These are phyloP conservation scores for Akanthomyces uredinophilus DNA, from an alignment of 2,329 filamentous ascomycete species.

Conservation along the genomic window DNA sequence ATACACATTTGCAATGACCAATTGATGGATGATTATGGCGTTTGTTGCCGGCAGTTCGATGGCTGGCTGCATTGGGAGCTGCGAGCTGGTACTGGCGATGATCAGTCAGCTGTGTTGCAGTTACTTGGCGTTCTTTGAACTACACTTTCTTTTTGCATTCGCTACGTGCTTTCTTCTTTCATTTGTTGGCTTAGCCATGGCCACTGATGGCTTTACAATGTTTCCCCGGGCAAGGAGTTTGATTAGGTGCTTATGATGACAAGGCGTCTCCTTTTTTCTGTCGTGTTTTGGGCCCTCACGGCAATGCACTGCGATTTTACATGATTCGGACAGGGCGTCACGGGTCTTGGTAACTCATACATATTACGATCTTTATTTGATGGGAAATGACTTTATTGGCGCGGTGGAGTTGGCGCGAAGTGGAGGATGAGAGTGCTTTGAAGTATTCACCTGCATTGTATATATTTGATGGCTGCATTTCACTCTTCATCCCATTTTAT, in stretches of 20 bases:
- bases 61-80: conserved; percentile 4
- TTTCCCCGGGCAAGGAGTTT: not conserved
- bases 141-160: not conserved
- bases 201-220: not conserved
- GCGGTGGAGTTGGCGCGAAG: not conserved
- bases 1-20: not conserved
- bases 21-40: not conserved
- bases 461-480: not conserved
- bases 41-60: not conserved
- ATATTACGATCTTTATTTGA: not conserved
- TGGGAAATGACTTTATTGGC: not conserved
- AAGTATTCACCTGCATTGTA: not conserved
- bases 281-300: not conserved
- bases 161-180: not conserved
- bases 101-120: not conserved
- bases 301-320: not conserved
- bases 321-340: not conserved
- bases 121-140: not conserved
- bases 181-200: not conserved
- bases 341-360: not conserved
- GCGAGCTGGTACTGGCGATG: not conserved
- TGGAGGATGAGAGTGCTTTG: not conserved
- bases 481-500: too few relatives aligned
- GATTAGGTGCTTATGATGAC: conserved; percentile 1
- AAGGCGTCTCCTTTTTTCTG: conserved; percentile 1